Evolutionary conservation across 495 filamentous ascomycete species (phyloP).

Genomic region (Tuber microsphaerosporum): DNA sequence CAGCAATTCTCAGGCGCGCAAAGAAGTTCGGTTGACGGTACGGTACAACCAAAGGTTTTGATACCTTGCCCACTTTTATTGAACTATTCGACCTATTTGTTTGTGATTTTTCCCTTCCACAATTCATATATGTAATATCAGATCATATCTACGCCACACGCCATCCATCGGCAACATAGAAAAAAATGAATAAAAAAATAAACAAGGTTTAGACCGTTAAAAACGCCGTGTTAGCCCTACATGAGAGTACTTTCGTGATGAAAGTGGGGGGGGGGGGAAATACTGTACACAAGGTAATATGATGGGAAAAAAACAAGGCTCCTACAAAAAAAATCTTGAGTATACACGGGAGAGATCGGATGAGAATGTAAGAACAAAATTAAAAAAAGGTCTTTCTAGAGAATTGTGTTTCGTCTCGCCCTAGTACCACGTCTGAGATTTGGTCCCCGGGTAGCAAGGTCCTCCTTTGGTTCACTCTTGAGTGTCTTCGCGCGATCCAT

Average conservation of each 20-base stretch:
- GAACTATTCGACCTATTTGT: not conserved
- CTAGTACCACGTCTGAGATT: not conserved
- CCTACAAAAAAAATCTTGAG: not conserved
- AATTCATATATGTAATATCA: not conserved
- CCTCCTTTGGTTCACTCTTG: not conserved
- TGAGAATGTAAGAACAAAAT: not conserved
- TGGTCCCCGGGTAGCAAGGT: not conserved
- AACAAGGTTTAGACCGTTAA: conserved; percentile 1
- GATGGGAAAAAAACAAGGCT: not conserved
- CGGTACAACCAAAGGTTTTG: too few species aligned
- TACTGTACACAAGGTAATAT: not conserved
- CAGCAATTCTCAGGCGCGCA: too few species aligned
- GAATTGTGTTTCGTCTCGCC: not conserved
- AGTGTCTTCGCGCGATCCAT: not conserved
- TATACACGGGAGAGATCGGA: not conserved
- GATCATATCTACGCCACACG: not conserved
- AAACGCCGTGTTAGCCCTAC: conserved; percentile 10
- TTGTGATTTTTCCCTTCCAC: not conserved
- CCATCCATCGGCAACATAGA: not conserved
- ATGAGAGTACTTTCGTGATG: not conserved
- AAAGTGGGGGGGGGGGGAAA: not conserved
- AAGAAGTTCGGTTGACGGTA: too few species aligned
- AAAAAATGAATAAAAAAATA: conserved; percentile 4
- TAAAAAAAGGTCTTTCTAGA: not conserved
- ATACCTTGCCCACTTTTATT: not conserved